phyloP scores from a whole-genome alignment of 2,329 filamentous ascomycete species.

The Arthrobotrys sinensis region DNA sequence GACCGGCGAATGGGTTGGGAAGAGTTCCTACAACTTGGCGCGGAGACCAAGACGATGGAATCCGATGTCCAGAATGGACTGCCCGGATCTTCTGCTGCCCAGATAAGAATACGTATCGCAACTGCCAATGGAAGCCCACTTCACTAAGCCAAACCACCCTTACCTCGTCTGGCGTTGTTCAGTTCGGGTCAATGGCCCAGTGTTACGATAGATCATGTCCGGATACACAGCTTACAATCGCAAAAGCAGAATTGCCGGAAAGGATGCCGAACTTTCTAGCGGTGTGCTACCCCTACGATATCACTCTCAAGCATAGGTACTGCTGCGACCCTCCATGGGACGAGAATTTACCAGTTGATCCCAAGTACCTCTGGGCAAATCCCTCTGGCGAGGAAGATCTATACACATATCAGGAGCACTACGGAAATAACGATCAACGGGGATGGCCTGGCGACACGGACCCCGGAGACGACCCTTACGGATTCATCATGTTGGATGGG shows the following conservation, averaged over 20 bases:
- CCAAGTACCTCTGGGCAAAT: no score
- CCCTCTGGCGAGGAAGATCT: constrained; percentile 62
- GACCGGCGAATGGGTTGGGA: constrained; percentile 27
- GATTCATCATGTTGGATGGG: constrained; percentile 66
- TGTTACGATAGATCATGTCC: background rate
- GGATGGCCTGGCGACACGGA: constrained; percentile 51
- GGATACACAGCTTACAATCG: constrained; percentile 1
- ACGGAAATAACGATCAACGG: background rate
- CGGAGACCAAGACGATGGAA: constrained; percentile 4
- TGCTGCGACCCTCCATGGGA: constrained; percentile 50
- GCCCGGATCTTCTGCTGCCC: constrained; percentile 65
- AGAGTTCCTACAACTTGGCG: background rate
- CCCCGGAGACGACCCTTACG: constrained; percentile 65
- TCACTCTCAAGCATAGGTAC: constrained; percentile 56
- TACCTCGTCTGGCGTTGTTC: background rate
- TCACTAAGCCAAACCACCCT: no score
- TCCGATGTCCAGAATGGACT: constrained; percentile 62
- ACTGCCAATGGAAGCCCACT: constrained; percentile 65
- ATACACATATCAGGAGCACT: constrained; percentile 60
- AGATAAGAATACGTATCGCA: constrained; percentile 63
- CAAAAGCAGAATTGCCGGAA: background rate
- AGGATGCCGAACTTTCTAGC: constrained; percentile 2
- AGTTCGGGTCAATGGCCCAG: background rate
- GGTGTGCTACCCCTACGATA: constrained; percentile 36
- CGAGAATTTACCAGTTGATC: constrained; percentile 65